These are phyloP conservation scores for Calocera viscosa DNA, from an alignment of 768 basidiomycete species.

Conservation along the genomic window DNA sequence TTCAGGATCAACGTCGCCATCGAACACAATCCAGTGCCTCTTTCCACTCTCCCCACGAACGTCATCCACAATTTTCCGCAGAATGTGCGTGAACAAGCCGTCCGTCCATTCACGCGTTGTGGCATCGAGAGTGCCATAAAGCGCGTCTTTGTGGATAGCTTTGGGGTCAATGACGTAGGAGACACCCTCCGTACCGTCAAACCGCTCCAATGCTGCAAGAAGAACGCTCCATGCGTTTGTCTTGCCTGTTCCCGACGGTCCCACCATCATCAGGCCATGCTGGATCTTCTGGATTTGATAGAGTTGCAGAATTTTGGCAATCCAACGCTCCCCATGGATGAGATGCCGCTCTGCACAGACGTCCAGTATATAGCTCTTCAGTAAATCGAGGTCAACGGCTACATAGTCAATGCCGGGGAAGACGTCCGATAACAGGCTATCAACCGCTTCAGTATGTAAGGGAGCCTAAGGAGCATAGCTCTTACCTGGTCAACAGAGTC, in stretches of 20 bases:
- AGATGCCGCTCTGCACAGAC: constrained; percentile 80
- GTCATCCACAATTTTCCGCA: constrained; percentile 96
- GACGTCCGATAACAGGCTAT: constrained; percentile 83
- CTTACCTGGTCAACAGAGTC: constrained; percentile 78
- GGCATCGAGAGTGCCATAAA: constrained; percentile 92
- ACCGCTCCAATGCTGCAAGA: constrained; percentile 72
- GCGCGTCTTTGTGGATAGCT: constrained; percentile 95
- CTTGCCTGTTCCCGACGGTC: constrained; percentile 92
- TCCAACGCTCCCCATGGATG: constrained; percentile 79
- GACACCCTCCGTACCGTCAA: constrained; percentile 86
- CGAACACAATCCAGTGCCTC: constrained; percentile 98
- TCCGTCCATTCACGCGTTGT: constrained; percentile 99
- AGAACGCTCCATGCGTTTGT: constrained; percentile 95
- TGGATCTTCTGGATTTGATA: constrained; percentile 99
- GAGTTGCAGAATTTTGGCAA: constrained; percentile 88
- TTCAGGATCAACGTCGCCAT: constrained; percentile 98
- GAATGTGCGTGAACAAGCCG: constrained; percentile 91
- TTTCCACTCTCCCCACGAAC: constrained; percentile 94
- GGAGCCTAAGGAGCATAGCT: constrained; percentile 3
- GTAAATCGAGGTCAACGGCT: constrained; percentile 74
- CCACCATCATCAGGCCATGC: constrained; percentile 99
- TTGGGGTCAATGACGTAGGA: constrained; percentile 98
- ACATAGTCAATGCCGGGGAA: constrained; percentile 92
- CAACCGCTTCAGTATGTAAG: constrained; percentile 9
- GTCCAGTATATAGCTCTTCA: constrained; percentile 72